Conservation (phyloP, 2,329 filamentous ascomycete genomes). For the Xylariomycetidae sp. region DNA sequence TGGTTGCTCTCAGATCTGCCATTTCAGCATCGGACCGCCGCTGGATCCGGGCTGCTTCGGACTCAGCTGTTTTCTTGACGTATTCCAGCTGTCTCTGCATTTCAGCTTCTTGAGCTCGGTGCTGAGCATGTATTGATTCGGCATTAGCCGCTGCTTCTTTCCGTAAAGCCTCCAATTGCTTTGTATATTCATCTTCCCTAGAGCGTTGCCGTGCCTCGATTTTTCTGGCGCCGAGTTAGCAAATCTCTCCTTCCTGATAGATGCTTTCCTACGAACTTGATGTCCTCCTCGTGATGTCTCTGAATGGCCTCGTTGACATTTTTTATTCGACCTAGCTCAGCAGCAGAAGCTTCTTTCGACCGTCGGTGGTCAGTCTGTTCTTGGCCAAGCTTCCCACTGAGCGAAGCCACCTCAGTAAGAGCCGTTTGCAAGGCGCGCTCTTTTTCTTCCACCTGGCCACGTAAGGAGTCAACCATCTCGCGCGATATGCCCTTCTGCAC, state of each 20-base stretch:
- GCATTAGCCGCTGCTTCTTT: slow-evolving; percentile 19
- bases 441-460: slow-evolving; percentile 71
- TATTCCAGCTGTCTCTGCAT: slow-evolving; percentile 39
- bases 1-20: slow-evolving; percentile 27
- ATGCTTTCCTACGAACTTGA: no score
- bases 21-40: slow-evolving; percentile 26
- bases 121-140: slow-evolving; percentile 25
- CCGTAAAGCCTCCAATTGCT: slow-evolving; percentile 18
- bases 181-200: slow-evolving; percentile 36
- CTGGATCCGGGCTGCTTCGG: slow-evolving; percentile 25
- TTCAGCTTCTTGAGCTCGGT: slow-evolving; percentile 29
- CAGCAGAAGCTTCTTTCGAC: slow-evolving; percentile 52
- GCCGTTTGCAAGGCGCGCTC: slow-evolving; percentile 46
- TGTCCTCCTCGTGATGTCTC: slow-evolving; percentile 62
- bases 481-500: slow-evolving; percentile 88
- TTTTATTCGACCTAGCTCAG: slow-evolving; percentile 55
- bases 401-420: slow-evolving; percentile 39
- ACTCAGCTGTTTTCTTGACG: slow-evolving; percentile 36
- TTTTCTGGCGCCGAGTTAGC: slow-evolving; percentile 26
- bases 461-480: slow-evolving; percentile 82
- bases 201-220: slow-evolving; percentile 42
- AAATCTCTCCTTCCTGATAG: background rate
- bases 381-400: slow-evolving; percentile 58
- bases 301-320: slow-evolving; percentile 68
- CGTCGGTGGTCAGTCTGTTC: slow-evolving; percentile 69